Base-by-base conservation (phyloP, 2,329 filamentous ascomycete species). In the Paecilomyces niveus region DNA sequence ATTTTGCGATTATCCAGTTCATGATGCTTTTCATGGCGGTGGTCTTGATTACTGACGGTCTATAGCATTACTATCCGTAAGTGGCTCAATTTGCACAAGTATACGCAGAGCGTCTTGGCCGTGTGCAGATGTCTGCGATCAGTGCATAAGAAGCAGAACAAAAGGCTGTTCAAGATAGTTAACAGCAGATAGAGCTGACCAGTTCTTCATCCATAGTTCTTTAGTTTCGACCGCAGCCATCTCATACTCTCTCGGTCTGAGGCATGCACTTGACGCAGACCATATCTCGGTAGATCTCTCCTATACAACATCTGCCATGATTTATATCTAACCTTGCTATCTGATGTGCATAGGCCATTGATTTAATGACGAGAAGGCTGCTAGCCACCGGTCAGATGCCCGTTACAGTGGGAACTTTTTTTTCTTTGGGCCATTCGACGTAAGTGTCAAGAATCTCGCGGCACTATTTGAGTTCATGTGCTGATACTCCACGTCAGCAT, bases 261-360 rank as follows among this genome's bases (percentile, higher is more conserved):
- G 93, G 50, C 93, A 97, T 79, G 93, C 93, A n/a, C 85, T 97
- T 52, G 94, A 97, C 69, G 94, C 93, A n/a, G 93, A 97, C 74
- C 94, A 97, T 70, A 90, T 90, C 63, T 86, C 85, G 49, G 80
- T 82, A 72, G 49, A 67, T 58, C 24, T 13, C 26, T 24, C 10
- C n/a, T 3, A 15, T 53, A 22, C 53, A 53, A 53, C 2, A 24
- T 21, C 24, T 18, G 3, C 13, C 53, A 4, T 18, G 39, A 18
- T 45, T 8, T 18, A 55, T 49, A 52, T 29, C 59, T 11, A 22
- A 15, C 13, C 53, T 57, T 29, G 55, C 66, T 59, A 72, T 84
- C 83, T 67, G 76, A 76, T 35, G 26, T 29, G 31, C 31, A 26
- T 58, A 81, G 66, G 93, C 92, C 62, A 99, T 97, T 67, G 93